Conservation (phyloP, 2,329 filamentous ascomycete genomes). For the Amauroascus niger region DNA sequence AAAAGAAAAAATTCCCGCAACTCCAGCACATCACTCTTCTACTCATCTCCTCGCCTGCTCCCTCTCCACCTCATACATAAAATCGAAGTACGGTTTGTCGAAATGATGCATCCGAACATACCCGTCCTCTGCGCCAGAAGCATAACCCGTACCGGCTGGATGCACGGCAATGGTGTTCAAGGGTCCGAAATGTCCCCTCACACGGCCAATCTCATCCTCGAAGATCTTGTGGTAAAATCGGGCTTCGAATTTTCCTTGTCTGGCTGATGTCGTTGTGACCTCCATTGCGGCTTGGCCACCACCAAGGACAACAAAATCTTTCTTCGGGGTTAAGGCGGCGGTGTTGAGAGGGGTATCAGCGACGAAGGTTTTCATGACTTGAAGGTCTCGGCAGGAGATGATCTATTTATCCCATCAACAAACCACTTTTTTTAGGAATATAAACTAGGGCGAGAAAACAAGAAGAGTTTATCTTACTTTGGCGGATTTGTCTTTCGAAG, state of each 20-base stretch:
- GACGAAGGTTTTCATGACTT: conserved; percentile 83
- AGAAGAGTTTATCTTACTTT: conserved; percentile 50
- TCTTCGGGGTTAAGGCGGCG: conserved; percentile 85
- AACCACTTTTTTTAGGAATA: background rate
- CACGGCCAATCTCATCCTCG: conserved; percentile 95
- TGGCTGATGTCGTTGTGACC: conserved; percentile 84
- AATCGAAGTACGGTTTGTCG: conserved; percentile 97
- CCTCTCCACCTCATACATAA: conserved; percentile 96
- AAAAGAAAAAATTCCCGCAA: background rate
- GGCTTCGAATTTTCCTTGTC: conserved; percentile 98
- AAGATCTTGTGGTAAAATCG: conserved; percentile 99
- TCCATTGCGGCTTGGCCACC: conserved; percentile 99
- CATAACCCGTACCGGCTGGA: conserved; percentile 84
- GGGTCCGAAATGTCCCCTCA: conserved; percentile 92
- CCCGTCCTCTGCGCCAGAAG: conserved; percentile 92
- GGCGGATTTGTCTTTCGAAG: conserved; percentile 94
- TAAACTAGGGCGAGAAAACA: background rate
- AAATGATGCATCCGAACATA: conserved; percentile 98
- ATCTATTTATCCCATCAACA: conserved; percentile 46
- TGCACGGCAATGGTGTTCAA: conserved; percentile 93
- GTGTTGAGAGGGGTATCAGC: conserved; percentile 95
- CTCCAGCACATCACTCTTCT: conserved; percentile 20
- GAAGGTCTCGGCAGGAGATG: conserved; percentile 73
- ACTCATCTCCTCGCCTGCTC: conserved; percentile 48
- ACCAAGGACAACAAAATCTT: conserved; percentile 95